phyloP scores from a whole-genome alignment of 2,329 filamentous ascomycete species.

The Fusarium sp. region DNA sequence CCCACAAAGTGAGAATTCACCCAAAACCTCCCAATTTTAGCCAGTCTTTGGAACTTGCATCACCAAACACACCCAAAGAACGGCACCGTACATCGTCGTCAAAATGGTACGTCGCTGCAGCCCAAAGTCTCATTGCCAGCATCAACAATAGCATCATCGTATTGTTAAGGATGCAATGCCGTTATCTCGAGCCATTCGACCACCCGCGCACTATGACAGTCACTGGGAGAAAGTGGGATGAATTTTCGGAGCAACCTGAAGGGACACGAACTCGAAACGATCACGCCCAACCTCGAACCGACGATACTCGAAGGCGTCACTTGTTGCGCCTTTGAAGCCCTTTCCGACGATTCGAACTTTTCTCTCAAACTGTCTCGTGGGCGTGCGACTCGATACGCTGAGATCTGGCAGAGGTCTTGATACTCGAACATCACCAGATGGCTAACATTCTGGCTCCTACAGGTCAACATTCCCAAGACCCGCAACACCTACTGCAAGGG shows the following conservation, averaged over 20 bases:
- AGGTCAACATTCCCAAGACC: conserved; percentile 99
- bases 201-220: conserved; percentile 50
- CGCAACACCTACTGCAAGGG: conserved; percentile 98
- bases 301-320: conserved; percentile 16
- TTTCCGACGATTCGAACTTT: conserved; percentile 7
- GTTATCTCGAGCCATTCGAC: conserved; percentile 39
- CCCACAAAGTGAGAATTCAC: conserved; percentile 60
- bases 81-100: conserved; percentile 60
- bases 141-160: conserved; percentile 16
- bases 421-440: conserved; percentile 27
- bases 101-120: conserved; percentile 59
- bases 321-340: neutral
- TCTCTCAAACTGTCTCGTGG: conserved; percentile 40
- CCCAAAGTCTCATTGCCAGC: conserved; percentile 27
- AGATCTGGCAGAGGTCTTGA: conserved; percentile 22
- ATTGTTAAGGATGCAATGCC: conserved; percentile 11
- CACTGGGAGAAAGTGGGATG: conserved; percentile 44
- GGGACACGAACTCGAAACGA: conserved; percentile 37
- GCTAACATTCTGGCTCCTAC: conserved; percentile 49
- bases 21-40: conserved; percentile 58
- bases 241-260: conserved; percentile 38
- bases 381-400: conserved; percentile 14
- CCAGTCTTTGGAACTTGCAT: conserved; percentile 54
- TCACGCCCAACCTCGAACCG: conserved; percentile 32
- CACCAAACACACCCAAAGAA: conserved; percentile 57